A percentile compares a stretch with the other conserved stretches of the same genome.
These are phyloP conservation scores for Bonia amplexicaulis DNA, from an alignment of 176 grass and related monocot genomes.

Conservation along the genomic window DNA sequence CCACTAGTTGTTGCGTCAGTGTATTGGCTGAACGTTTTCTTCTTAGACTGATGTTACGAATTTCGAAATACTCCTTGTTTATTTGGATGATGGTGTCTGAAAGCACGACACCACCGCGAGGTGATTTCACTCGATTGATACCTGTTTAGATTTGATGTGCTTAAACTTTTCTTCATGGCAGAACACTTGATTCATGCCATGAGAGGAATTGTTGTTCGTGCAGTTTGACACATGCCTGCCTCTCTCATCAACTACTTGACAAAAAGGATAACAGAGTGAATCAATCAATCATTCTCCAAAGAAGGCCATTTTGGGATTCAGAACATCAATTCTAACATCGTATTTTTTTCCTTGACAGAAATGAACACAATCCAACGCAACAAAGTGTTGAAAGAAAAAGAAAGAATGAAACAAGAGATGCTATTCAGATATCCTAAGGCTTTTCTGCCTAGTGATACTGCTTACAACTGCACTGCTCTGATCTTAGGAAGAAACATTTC, in stretches of 20 bases:
- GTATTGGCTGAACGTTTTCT: neutral
- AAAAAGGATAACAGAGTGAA: neutral
- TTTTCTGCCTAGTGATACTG: neutral
- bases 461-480: slow-evolving; percentile 27
- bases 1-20: neutral
- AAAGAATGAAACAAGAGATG: neutral
- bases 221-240: neutral
- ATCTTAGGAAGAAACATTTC: slow-evolving; percentile 20
- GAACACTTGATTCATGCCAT: neutral
- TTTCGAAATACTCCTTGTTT: neutral
- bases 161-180: neutral
- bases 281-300: neutral
- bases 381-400: slow-evolving; percentile 2
- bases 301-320: neutral
- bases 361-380: slow-evolving; percentile 3
- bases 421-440: slow-evolving; percentile 24
- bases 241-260: neutral
- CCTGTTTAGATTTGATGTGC: neutral
- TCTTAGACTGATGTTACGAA: neutral
- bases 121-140: neutral
- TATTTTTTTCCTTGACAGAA: neutral
- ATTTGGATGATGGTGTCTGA: neutral
- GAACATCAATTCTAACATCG: neutral
- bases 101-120: neutral
- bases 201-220: neutral